Conservation (phyloP, 495 filamentous ascomycete genomes). For the Elasticomyces elasticus region DNA sequence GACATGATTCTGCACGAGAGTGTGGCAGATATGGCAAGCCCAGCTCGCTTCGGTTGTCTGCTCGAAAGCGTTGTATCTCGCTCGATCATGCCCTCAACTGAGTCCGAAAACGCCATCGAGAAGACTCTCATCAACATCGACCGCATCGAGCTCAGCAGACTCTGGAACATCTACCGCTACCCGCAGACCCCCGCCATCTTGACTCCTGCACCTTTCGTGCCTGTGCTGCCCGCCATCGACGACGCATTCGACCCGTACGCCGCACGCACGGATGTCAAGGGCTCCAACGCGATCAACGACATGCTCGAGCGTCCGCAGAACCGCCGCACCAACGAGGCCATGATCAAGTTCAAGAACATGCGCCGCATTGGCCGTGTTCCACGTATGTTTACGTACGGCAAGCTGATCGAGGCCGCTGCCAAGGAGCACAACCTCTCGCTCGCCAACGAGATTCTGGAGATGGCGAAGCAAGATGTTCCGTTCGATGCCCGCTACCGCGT, state of each 20-base stretch:
- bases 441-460: slow-evolving; percentile 74
- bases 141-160: slow-evolving; percentile 47
- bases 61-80: slow-evolving; percentile 44
- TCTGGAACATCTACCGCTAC: slow-evolving; percentile 48
- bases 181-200: slow-evolving; percentile 28
- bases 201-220: slow-evolving; percentile 28
- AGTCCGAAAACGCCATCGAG: slow-evolving; percentile 46
- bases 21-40: slow-evolving; percentile 43
- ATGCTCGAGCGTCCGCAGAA: slow-evolving; percentile 65
- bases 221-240: slow-evolving; percentile 44
- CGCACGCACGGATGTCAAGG: slow-evolving; percentile 80
- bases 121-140: slow-evolving; percentile 46
- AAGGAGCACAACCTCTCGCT: slow-evolving; percentile 64
- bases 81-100: slow-evolving; percentile 40
- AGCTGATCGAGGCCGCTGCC: slow-evolving; percentile 83
- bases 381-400: slow-evolving; percentile 89
- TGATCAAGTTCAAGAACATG: slow-evolving; percentile 79
- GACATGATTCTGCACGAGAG: slow-evolving; percentile 45
- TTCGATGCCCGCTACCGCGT: slow-evolving; percentile 67
- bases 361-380: slow-evolving; percentile 85
- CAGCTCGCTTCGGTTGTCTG: slow-evolving; percentile 52
- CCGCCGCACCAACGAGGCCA: slow-evolving; percentile 65
- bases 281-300: slow-evolving; percentile 79
- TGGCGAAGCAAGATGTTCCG: slow-evolving; percentile 81
- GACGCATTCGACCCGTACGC: slow-evolving; percentile 86